Conservation (phyloP, 352 stramenopile species). For the Paralagenidium karlingii region DNA sequence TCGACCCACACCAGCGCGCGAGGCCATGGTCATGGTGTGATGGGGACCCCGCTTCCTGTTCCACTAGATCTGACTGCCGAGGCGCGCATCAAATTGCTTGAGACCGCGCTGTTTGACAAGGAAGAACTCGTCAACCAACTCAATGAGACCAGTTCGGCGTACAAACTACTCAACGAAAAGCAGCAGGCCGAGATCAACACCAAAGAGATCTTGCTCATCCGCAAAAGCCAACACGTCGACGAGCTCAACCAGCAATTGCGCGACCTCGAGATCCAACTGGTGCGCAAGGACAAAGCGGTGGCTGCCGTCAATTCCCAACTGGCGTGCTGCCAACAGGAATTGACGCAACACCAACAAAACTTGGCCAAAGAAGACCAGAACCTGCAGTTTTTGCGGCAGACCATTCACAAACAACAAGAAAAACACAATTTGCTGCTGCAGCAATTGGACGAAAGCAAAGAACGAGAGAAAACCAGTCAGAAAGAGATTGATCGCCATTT, state of each 20-base stretch:
- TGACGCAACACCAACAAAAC: conserved; percentile 22
- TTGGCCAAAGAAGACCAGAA: conserved; percentile 53
- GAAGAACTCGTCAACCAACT: too few relatives aligned
- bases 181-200: conserved; percentile 50
- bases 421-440: too few relatives aligned
- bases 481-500: conserved; percentile 26
- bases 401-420: conserved; percentile 18
- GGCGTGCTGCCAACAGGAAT: conserved; percentile 2
- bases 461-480: conserved; percentile 20
- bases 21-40: too few relatives aligned
- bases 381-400: conserved; percentile 39
- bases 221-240: conserved; percentile 50
- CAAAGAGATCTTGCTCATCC: conserved; percentile 41
- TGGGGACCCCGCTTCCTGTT: too few relatives aligned
- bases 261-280: conserved; percentile 5
- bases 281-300: too few relatives aligned
- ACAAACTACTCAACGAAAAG: conserved; percentile 44
- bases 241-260: conserved; percentile 34
- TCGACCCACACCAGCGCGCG: too few relatives aligned
- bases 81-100: too few relatives aligned
- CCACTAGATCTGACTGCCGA: too few relatives aligned
- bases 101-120: too few relatives aligned
- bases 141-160: too few relatives aligned
- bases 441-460: conserved; percentile 12
- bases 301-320: conserved; percentile 2